Base-by-base conservation (phyloP, 164 flowering plant genomes). In the Aristolochia californica region DNA sequence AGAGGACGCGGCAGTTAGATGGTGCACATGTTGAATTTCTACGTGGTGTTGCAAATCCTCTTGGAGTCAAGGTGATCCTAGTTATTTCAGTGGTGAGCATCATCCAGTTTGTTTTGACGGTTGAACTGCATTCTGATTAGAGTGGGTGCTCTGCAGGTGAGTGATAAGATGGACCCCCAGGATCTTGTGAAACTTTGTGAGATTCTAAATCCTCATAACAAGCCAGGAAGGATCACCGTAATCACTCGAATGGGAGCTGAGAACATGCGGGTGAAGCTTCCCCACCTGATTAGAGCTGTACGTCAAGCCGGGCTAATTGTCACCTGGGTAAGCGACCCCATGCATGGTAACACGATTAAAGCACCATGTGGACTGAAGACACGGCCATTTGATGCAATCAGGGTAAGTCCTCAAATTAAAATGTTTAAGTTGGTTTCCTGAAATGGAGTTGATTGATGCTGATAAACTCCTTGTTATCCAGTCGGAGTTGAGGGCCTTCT, bases 311-410 rank as follows among this genome's bases (percentile, higher is more conserved):
- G 79, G 43, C 71, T 77, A 30, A 75, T 79, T 27, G 83, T 79
- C 53, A 77, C 83, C 25, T 79, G 83, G 83, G 77, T 79, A 45
- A 70, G 81, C 59, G 83, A 78, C 16, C 80, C 80, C 40, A 76
- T 78, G 80, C 82, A 78, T 43, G 82, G 82, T 13, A 78, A 78
- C 69, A 78, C 81, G 34, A 73, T 70, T 56, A 75, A 78, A 62
- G 88, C 84, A 43, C 83, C 83, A 9, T 78, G 80, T 58, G 83
- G 88, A 28, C 78, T 77, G 68, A 83, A 79, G 70, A 83, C 88
- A 9, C 85, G 82, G 21, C 53, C 88, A 24, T 81, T 82, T 24
- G 81, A 82, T 66, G 66, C 85, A 10, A 80, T 82, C 58, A 65
- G 75, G 73, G 85, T 80, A 78, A 48, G 48, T 13, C 45, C 9